Evolutionary conservation across 495 filamentous ascomycete genomes (phyloP), one percentile per base, ranked within the genome.

Genomic region (Penicillium pancosmium): DNA sequence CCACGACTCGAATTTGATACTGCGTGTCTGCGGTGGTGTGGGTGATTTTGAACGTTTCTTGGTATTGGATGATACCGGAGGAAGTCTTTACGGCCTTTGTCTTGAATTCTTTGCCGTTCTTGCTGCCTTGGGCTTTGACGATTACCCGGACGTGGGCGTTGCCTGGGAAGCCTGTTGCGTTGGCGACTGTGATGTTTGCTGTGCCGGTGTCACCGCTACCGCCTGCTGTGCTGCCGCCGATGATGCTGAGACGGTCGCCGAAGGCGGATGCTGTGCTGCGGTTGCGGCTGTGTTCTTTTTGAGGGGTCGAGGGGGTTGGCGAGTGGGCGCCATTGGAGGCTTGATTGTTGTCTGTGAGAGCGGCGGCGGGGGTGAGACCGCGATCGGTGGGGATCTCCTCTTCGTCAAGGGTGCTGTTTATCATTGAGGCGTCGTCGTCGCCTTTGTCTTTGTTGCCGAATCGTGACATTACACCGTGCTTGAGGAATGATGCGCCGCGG

Each of bases 401-500:
- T 7, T 84, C 82, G 16, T 61, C 67, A 48, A 59, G 33, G 49
- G 27, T 41, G 40, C 55, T 58, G 34, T 54, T 33, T 35, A 55
- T 52, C 16, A 70, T 23, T 8, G 63, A 64, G 12, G 57, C 78
- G 7, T 86, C 78, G 7, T 87, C 86, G 33, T 85, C 82, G 64
- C 82, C 84, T 59, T 83, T 86, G 38, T 81, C 80, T 61, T 81
- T 85, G 49, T 86, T 79, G 56, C 46, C 21, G 21, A 76, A 60
- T 31, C 73, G 73, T 19, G 67, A 70, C 68, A 85, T 87, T 73
- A 97, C 85, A 10, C 89, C 88, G 63, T 88, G 83, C 59, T 90
- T 88, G 60, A 98, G 70, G 82, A 94, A 93, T 5, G 90, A 91
- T 4, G 91, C 93, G 31, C 91, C 94, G 69, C 92, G 94, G 59